These are phyloP conservation scores for Craspedostauros australis DNA, from an alignment of 108 stramenopile genomes.

Conservation along the genomic window DNA sequence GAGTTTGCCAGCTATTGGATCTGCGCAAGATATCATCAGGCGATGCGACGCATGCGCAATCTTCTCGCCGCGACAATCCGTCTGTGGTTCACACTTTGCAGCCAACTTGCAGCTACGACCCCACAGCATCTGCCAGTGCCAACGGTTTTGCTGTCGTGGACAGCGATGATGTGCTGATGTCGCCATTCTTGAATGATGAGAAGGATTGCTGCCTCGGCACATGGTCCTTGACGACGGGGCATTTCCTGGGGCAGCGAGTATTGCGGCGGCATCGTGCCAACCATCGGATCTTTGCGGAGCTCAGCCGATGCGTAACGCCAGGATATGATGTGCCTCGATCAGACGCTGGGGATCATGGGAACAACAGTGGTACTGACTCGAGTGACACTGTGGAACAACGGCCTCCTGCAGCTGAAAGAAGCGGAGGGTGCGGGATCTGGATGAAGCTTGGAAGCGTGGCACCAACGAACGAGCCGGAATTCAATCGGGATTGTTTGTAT, in stretches of 20 bases:
- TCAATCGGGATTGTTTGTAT: too few relatives aligned
- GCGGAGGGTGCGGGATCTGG: too few relatives aligned
- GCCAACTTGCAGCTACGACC: conserved; percentile 3
- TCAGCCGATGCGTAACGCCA: conserved; percentile 14
- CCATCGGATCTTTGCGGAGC: conserved; percentile 9
- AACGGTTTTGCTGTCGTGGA: conserved; percentile 23
- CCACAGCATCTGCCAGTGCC: conserved; percentile 12
- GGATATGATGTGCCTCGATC: too few relatives aligned
- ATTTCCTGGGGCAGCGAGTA: conserved; percentile 8
- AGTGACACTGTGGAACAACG: too few relatives aligned
- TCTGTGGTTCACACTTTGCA: conserved; percentile 8
- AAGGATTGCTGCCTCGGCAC: conserved; percentile 16
- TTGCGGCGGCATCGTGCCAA: not conserved
- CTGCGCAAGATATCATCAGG: conserved; percentile 15
- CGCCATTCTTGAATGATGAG: conserved; percentile 15
- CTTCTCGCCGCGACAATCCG: not conserved
- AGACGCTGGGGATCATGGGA: too few relatives aligned
- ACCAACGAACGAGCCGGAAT: too few relatives aligned
- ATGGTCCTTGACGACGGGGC: conserved; percentile 22
- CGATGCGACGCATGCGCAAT: not conserved
- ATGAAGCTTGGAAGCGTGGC: too few relatives aligned
- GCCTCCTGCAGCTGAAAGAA: too few relatives aligned
- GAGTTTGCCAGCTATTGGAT: conserved; percentile 23
- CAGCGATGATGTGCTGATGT: conserved; percentile 4
- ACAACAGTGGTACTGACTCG: too few relatives aligned